Base-by-base conservation (phyloP, 495 filamentous ascomycete genomes). In the Podospora australis region DNA sequence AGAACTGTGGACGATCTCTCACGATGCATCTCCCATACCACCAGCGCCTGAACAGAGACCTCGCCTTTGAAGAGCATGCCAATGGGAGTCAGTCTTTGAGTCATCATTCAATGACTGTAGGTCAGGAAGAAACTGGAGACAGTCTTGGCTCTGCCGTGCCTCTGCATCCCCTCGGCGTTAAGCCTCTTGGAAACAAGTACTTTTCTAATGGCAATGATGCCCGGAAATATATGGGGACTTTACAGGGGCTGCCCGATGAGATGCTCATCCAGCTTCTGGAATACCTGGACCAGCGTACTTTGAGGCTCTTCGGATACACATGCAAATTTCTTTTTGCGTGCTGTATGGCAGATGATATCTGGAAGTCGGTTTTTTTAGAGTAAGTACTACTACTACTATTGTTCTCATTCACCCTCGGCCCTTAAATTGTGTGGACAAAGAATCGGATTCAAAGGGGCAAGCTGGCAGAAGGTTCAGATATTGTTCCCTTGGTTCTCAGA, bases 321-420 rank as follows among this genome's bases (percentile, higher is more conserved):
- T 96, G 92, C 70, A 89, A 84, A 63, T 86, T 87, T 25, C 73
- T 96, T 13, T 94, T 90, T 72, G 92, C 90, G 6, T 92, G 90
- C 63, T 84, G 84, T 34, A 73, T 84, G 30, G 78, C 78, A 25
- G 92, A 97, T 49, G 92, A 98, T 50, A 63, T 97, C 21, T 98
- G 92, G 92, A 92, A 92, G 68, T 60, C 80, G 17, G 65, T 95
- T 8, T 94, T 90, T 56, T 73, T 95, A 53, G 74, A 80, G 92
- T 98, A 84, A 78, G 88, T 77, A n/a, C n/a, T n/a, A n/a, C n/a
- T n/a, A n/a, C n/a, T n/a, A n/a, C n/a, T n/a, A 11, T 19, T 32
- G 8, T 57, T 49, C 58, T 55, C 44, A 26, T 32, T 39, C 8
- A 2, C 4, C n/a, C n/a, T 36, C 3, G 32, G 10, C n/a, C 19